Base-by-base conservation (phyloP, 2,329 filamentous ascomycete species). In the Aureobasidium leucospermi region DNA sequence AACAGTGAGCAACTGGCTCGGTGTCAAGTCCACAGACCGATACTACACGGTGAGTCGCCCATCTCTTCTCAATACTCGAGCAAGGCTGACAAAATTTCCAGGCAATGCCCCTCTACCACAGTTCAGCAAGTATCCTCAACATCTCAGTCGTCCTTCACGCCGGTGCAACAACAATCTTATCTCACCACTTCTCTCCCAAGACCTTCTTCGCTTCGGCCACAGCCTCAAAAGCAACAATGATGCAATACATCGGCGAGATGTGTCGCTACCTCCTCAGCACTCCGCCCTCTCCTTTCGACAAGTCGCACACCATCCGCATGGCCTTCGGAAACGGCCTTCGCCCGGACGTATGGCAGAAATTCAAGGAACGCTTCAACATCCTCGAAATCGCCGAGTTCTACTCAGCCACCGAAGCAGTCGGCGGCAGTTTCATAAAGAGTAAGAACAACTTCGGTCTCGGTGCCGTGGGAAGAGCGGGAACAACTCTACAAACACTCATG, bases 221-320 rank as follows among this genome's bases (percentile, higher is more conserved):
- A n/a, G 80, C 81, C 46, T 82, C 81, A 51, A 76, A 86, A 8
- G 87, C 90, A 19, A 94, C 88, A 1, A 79, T 85, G 4, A 86
- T 95, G 62, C 90, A 95, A 70, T 96, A 96, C 69, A 90, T 96
- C 13, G 90, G 90, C 56, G 90, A 96, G 72, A 93, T 89, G 0
- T 87, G 90, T 64, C 86, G 90, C 6, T 96, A 96, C 70, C 81
- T 95, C 4, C 79, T 95, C 10, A 80, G 87, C 0, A 83, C 85
- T 0, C 82, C 80, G 3, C 75, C 87, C 2, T 78, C 83, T 0
- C 79, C 86, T 59, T 77, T 90, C 38, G 91, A 96, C 72, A 82
- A 80, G 65, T 81, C 85, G 63, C 87, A 96, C 75, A 80, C 77
- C 0, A 82, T 96, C n/a, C 84, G 85, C 6, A 67, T 86, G 3